phyloP scores from a whole-genome alignment of 768 basidiomycete species.

The Amanita pseudoporphyria region DNA sequence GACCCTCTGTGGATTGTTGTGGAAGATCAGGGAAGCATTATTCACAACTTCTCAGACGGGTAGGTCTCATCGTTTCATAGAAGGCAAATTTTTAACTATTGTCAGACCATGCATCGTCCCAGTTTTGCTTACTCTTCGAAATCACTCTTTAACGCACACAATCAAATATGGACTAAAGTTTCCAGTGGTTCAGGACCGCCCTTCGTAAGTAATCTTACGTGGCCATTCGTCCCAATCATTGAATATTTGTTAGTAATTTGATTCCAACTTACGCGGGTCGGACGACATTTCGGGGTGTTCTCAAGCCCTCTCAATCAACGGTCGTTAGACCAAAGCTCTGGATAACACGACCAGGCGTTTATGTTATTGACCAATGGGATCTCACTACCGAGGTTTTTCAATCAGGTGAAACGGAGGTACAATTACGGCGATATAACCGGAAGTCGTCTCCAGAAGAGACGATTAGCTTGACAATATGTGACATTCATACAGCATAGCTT shows the following conservation, averaged over 20 bases:
- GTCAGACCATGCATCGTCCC: conserved; percentile 46
- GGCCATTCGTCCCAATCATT: not conserved
- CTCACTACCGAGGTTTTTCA: conserved; percentile 34
- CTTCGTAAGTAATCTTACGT: not conserved
- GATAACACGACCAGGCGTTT: conserved; percentile 53
- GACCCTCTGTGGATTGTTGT: conserved; percentile 55
- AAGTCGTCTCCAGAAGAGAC: conserved; percentile 19
- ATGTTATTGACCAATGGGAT: conserved; percentile 58
- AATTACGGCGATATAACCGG: conserved; percentile 27
- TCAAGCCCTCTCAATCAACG: conserved; percentile 39
- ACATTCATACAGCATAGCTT: conserved; percentile 15
- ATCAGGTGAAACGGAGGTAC: conserved; percentile 3
- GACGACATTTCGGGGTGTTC: conserved; percentile 51
- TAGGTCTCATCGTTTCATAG: conserved; percentile 26
- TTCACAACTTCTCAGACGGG: conserved; percentile 66
- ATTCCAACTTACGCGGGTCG: conserved; percentile 55
- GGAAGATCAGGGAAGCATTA: conserved; percentile 29
- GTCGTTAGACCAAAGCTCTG: conserved; percentile 45
- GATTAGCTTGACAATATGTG: conserved; percentile 23
- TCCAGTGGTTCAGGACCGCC: not conserved
- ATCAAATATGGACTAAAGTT: conserved; percentile 20
- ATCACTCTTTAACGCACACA: conserved; percentile 58
- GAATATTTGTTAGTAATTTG: conserved; percentile 12
- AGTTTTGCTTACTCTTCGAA: conserved; percentile 51
- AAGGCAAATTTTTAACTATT: not conserved